Base-by-base conservation (phyloP, 208 protist species). In the Crithidia sp. region DNA sequence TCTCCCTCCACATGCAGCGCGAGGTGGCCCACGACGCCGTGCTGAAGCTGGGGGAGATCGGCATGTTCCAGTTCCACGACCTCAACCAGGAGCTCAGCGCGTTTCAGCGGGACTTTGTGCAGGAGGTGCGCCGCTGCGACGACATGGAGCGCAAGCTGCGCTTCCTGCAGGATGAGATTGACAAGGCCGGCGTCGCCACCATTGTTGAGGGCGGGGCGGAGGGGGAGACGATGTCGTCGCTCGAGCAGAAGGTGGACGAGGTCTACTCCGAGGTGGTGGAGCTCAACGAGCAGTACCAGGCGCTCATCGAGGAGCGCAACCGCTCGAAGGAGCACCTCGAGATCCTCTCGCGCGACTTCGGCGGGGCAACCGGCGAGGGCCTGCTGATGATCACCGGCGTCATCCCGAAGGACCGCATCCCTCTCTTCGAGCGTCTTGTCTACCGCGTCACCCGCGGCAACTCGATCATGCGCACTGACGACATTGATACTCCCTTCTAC, bases 371-470 rank as follows among this genome's bases (percentile, higher is more conserved):
- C 16, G 85, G 82, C 58, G 85, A 88, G 7, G 88, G 88, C 7
- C 71, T 98, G 8, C 77, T 95, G 40, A 90, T 98, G 71, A 68
- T 99, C 43, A 97, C 98, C 28, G 98, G 98, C 59, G 97, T 99
- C 17, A 92, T 99, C 56, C 89, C 90, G 7, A 86, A 84, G 40
- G 92, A 97, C 0, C 88, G 90, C 13, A 83, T 99, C 44, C 61
- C 75, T 40, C 85, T 80, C 16, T 96, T 99, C 71, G 91, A 98
- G 84, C 86, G 98, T 13, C 71, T 99, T 2, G 74, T 99, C 17
- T 99, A 97, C 91, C 92, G 98, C 62, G 91, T 88, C 8, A 99
- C 96, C 0, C 88, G 98, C 52, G 99, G 99, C 71, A 99, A 99
- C 87, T 94, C 97, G n/a, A 91, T 99, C 59, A 79, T 98, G 43